Conservation (phyloP, 176 grass and related monocot species). For the Pontederia crassipes region DNA sequence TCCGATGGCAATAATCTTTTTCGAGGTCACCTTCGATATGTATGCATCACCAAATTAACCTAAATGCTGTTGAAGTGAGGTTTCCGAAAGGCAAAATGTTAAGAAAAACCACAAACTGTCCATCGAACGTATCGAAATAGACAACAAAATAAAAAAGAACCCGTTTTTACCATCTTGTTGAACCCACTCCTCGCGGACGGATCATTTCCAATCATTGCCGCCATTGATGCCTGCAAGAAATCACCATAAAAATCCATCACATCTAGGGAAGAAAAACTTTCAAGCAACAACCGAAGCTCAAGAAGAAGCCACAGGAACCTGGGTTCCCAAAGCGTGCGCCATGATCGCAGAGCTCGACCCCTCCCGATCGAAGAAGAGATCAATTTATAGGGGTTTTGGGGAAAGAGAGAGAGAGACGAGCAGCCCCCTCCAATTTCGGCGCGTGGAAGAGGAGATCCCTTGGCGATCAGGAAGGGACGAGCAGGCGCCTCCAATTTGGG, state of each 20-base stretch:
- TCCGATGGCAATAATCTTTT: too few species aligned
- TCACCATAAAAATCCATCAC: not conserved
- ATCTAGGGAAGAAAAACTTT: not conserved
- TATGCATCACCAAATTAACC: not conserved
- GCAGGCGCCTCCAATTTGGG: too few species aligned
- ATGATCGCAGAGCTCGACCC: constrained; percentile 7
- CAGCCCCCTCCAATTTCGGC: too few species aligned
- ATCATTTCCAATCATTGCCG: constrained; percentile 19
- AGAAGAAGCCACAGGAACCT: constrained; percentile 15
- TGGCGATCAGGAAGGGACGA: not conserved
- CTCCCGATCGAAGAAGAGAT: not conserved
- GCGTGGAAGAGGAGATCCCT: not conserved
- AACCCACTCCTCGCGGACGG: constrained; percentile 8
- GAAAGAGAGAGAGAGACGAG: not conserved
- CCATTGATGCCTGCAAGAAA: constrained; percentile 18
- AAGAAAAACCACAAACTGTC: not conserved
- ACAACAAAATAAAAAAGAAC: not conserved
- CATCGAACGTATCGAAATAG: not conserved
- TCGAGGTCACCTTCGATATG: too few species aligned
- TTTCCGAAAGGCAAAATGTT: too few species aligned
- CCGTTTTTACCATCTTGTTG: constrained; percentile 21
- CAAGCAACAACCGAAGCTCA: not conserved
- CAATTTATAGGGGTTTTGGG: not conserved
- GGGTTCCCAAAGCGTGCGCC: constrained; percentile 34
- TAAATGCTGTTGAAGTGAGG: not conserved